A percentile compares a stretch with the other conserved stretches of the same genome.
phyloP scores from a whole-genome alignment of 2,329 filamentous ascomycete species.

The Scytalidium sp. region DNA sequence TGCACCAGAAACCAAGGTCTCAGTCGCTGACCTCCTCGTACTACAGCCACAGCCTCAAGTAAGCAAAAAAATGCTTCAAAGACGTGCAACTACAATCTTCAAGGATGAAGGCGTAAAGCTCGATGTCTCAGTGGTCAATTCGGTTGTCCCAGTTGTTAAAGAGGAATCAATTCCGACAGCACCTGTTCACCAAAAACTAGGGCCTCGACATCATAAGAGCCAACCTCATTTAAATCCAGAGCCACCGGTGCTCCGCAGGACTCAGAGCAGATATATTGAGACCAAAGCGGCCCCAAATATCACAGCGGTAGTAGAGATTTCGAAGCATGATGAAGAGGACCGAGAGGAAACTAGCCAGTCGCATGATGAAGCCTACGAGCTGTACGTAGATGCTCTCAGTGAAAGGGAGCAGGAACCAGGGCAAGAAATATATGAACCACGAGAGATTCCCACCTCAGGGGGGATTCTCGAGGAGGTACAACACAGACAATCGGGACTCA shows the following conservation, averaged over 20 bases:
- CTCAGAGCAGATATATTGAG: constrained; percentile 19
- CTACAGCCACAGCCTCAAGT: constrained; percentile 29
- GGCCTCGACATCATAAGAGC: constrained; percentile 25
- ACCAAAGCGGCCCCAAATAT: constrained; percentile 8
- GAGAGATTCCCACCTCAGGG: background rate
- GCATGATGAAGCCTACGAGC: constrained; percentile 8
- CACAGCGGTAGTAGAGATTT: background rate
- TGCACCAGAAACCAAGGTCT: constrained; percentile 24
- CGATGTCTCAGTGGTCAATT: background rate
- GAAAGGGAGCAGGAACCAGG: constrained; percentile 5
- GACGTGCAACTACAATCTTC: constrained; percentile 49
- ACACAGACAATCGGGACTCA: constrained; percentile 14
- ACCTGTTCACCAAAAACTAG: constrained; percentile 24
- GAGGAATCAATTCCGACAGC: constrained; percentile 22
- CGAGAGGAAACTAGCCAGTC: constrained; percentile 4
- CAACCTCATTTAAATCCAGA: constrained; percentile 24
- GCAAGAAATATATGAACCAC: constrained; percentile 4
- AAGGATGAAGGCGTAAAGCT: constrained; percentile 38
- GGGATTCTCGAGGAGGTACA: constrained; percentile 5
- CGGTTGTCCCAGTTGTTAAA: constrained; percentile 19
- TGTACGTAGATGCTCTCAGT: constrained; percentile 29
- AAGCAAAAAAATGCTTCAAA: constrained; percentile 47
- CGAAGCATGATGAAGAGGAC: constrained; percentile 10
- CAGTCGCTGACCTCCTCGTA: constrained; percentile 20
- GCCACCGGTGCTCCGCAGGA: constrained; percentile 17